phyloP scores from a whole-genome alignment of 495 filamentous ascomycete species.

The Trichoderma gamsii region DNA sequence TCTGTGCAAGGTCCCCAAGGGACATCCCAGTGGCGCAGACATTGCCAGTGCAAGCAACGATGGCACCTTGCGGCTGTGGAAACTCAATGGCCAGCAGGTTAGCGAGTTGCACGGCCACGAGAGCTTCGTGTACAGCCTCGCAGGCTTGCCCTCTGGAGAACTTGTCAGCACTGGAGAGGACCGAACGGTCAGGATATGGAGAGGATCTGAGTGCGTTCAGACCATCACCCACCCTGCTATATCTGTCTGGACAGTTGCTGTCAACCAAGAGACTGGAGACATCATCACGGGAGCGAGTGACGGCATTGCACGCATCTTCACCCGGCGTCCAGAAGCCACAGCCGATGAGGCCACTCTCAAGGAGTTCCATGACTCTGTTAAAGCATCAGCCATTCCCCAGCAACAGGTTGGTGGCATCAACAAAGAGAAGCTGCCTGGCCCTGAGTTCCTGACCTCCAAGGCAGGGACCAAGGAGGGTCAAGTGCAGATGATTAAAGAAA shows the following conservation, averaged over 20 bases:
- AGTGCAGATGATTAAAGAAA: conserved; percentile 80
- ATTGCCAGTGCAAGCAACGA: conserved; percentile 90
- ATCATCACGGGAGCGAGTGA: conserved; percentile 92
- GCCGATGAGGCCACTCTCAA: conserved; percentile 51
- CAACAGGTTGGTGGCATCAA: conserved; percentile 68
- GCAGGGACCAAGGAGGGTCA: conserved; percentile 90
- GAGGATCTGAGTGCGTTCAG: conserved; percentile 73
- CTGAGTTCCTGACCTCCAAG: conserved; percentile 72
- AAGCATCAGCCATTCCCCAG: conserved; percentile 76
- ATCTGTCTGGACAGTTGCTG: conserved; percentile 89
- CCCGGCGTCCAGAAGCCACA: conserved; percentile 59
- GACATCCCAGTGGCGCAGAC: conserved; percentile 70
- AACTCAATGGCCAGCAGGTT: conserved; percentile 63
- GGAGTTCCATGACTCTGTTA: conserved; percentile 76
- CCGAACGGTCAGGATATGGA: conserved; percentile 85
- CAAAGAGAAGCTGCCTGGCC: conserved; percentile 82
- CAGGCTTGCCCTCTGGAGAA: conserved; percentile 71
- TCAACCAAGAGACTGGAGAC: conserved; percentile 73
- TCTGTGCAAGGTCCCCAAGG: conserved; percentile 66
- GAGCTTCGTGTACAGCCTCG: conserved; percentile 89
- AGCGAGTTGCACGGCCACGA: conserved; percentile 80
- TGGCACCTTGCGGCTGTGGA: conserved; percentile 79
- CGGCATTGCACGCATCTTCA: conserved; percentile 79
- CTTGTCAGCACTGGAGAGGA: conserved; percentile 91
- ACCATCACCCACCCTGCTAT: conserved; percentile 97